Evolutionary conservation across 1,284 basidiomycete genomes (phyloP).

Genomic region (Farysia itapuensis): DNA sequence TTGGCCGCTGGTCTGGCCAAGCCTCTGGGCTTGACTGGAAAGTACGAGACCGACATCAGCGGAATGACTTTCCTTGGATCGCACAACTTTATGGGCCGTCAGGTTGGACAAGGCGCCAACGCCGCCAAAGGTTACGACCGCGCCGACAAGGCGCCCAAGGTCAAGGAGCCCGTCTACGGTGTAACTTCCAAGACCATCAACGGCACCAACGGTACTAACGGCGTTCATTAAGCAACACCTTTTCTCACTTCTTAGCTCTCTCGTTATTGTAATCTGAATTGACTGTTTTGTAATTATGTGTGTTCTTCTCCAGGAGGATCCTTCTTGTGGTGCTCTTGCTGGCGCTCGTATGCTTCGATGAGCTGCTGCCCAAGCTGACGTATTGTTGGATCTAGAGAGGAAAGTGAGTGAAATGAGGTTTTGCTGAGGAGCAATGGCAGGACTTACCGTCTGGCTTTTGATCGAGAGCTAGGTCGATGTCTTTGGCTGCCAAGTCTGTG

Average conservation of each 20-base stretch:
- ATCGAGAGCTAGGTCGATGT: constrained; percentile 33
- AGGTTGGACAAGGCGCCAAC: constrained; percentile 7
- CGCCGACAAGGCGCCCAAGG: constrained; percentile 9
- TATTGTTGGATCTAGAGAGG: constrained; percentile 13
- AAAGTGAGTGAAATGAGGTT: neutral
- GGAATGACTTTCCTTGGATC: constrained; percentile 32
- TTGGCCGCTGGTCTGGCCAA: constrained; percentile 39
- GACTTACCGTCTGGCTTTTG: constrained; percentile 16
- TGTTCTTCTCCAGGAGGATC: constrained; percentile 1
- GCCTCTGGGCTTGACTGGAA: constrained; percentile 23
- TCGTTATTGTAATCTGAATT: no score
- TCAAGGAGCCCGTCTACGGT: constrained; percentile 14
- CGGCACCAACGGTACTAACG: constrained; percentile 2
- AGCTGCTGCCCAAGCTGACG: constrained; percentile 28
- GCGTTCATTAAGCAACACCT: constrained; percentile 3
- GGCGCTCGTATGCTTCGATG: constrained; percentile 16
- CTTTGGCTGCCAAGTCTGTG: constrained; percentile 21
- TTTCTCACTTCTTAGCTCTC: no score
- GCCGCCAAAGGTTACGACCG: constrained; percentile 2
- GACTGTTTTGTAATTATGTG: no score
- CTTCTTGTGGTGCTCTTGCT: constrained; percentile 6
- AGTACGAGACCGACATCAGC: constrained; percentile 33
- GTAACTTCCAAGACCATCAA: constrained; percentile 9
- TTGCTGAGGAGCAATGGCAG: neutral
- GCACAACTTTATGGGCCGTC: constrained; percentile 38